Percentiles rank a stretch among this genome's conserved stretches.
Conservation (phyloP, 208 protist species). For the Porcisia hertigi region DNA sequence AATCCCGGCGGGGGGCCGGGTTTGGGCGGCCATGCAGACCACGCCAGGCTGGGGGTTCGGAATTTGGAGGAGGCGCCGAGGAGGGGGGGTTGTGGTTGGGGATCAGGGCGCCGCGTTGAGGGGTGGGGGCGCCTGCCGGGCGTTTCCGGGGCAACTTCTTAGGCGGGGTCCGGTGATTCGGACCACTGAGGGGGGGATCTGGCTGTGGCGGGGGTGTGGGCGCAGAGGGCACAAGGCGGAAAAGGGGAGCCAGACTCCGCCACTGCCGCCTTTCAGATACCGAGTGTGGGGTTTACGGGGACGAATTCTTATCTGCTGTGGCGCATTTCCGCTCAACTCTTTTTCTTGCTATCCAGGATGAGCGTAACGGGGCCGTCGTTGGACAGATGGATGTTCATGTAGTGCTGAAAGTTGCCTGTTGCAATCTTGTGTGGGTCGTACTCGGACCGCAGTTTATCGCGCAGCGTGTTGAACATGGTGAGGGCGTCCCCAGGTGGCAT, state of each 20-base stretch:
- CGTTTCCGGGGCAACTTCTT: too few species aligned
- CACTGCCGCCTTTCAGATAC: not conserved
- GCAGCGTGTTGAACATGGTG: constrained; percentile 77
- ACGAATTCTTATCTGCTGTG: not conserved
- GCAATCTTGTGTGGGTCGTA: constrained; percentile 65
- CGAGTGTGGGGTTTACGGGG: not conserved
- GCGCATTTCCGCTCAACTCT: constrained; percentile 7
- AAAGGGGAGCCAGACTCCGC: not conserved
- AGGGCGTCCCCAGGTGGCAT: constrained; percentile 74
- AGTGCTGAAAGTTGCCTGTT: constrained; percentile 87
- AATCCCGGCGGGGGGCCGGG: too few species aligned
- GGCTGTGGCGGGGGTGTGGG: not conserved
- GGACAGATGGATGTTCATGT: constrained; percentile 82
- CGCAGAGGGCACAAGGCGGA: not conserved
- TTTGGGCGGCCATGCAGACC: too few species aligned
- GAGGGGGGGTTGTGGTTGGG: not conserved
- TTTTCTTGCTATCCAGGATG: constrained; percentile 72
- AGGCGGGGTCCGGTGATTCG: too few species aligned
- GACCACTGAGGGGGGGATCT: not conserved
- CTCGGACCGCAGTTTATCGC: constrained; percentile 53
- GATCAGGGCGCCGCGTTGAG: too few species aligned
- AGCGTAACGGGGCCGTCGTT: constrained; percentile 93
- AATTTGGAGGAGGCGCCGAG: too few species aligned
- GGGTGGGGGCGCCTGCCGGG: too few species aligned
- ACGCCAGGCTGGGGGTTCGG: too few species aligned